Evolutionary conservation across 2,329 filamentous ascomycete species (phyloP).

Genomic region (Talaromyces sp.): DNA sequence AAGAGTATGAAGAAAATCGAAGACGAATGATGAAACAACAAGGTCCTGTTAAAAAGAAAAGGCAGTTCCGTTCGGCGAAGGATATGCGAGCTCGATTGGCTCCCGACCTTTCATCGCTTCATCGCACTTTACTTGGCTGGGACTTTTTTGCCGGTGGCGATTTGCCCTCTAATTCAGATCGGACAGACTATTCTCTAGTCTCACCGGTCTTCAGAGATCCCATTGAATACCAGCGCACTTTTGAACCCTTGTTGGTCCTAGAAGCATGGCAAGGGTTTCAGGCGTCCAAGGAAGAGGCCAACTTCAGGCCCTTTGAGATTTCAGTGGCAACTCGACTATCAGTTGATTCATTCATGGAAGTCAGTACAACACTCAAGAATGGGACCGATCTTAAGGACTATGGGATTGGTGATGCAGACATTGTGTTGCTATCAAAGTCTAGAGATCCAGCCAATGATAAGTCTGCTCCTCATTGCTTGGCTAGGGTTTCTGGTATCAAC

Average conservation of each 20-base stretch:
- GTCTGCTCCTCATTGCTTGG: slow-evolving; percentile 73
- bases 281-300: slow-evolving; percentile 81
- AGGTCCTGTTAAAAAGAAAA: slow-evolving; percentile 77
- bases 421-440: slow-evolving; percentile 76
- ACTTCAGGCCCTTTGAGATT: slow-evolving; percentile 75
- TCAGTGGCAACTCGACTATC: slow-evolving; percentile 83
- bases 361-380: slow-evolving; percentile 75
- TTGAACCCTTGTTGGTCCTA: slow-evolving; percentile 81
- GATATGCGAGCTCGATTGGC: slow-evolving; percentile 91
- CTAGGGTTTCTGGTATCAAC: slow-evolving; percentile 73
- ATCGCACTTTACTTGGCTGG: slow-evolving; percentile 85
- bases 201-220: slow-evolving; percentile 73
- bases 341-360: slow-evolving; percentile 88
- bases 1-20: slow-evolving; percentile 45
- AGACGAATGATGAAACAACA: slow-evolving; percentile 52
- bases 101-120: slow-evolving; percentile 79
- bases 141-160: slow-evolving; percentile 89
- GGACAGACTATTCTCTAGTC: slow-evolving; percentile 69
- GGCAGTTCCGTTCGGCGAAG: slow-evolving; percentile 75
- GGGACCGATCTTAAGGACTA: slow-evolving; percentile 63
- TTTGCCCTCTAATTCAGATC: slow-evolving; percentile 69
- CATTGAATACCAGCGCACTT: slow-evolving; percentile 77
- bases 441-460: slow-evolving; percentile 64
- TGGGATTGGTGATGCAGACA: slow-evolving; percentile 75
- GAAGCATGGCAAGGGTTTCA: slow-evolving; percentile 96